Base-by-base conservation (phyloP, 345 rosid species). In the Moringa oleifera region DNA sequence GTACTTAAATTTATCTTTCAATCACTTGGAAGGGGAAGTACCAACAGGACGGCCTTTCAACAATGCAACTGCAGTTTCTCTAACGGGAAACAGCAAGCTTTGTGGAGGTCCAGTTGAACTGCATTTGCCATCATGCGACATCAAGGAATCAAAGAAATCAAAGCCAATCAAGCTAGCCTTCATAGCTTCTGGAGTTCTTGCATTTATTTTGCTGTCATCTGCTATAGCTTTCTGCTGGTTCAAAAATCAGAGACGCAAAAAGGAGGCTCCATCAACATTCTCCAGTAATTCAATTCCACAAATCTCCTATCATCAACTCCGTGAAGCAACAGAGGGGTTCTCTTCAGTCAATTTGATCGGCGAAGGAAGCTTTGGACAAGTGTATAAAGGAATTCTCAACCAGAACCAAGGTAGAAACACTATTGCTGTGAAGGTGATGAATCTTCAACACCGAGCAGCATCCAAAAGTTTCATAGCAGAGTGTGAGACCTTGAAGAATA, bases 401-500 rank as follows among this genome's bases (percentile, higher is more conserved):
- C 12, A 36, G 3, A 21, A 51, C 24, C 18, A 0, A 51, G 2
- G 5, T 24, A 33, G 50, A 21, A 50, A 61, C 25, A 2, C 5
- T 36, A 59, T 62, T 56, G 71, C 75, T 0, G 18, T 73, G 3
- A 80, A 80, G 68, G 81, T 82, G 53, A 5, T 85, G 25, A 74
- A 82, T 41, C 71, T 80, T 56, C 16, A 63, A 17, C 51, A 64
- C n/a, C n/a, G 20, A 60, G 78, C 77, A 57, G 90, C 82, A 22
- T 61, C 28, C 2, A 69, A 64, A 66, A 85, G 83, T 18, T 85
- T 80, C 31, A 16, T 78, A 18, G 79, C 81, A 18, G 85, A 82
- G 67, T 78, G 83, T 58, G 82, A n/a, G n/a, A n/a, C n/a, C n/a
- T n/a, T n/a, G n/a, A n/a, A n/a, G n/a, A n/a, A n/a, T n/a, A n/a